A percentile compares a stretch with the other conserved stretches of the same genome.
These are phyloP conservation scores for Corylus americana DNA, from an alignment of 306 rosid species.

Conservation along the genomic window DNA sequence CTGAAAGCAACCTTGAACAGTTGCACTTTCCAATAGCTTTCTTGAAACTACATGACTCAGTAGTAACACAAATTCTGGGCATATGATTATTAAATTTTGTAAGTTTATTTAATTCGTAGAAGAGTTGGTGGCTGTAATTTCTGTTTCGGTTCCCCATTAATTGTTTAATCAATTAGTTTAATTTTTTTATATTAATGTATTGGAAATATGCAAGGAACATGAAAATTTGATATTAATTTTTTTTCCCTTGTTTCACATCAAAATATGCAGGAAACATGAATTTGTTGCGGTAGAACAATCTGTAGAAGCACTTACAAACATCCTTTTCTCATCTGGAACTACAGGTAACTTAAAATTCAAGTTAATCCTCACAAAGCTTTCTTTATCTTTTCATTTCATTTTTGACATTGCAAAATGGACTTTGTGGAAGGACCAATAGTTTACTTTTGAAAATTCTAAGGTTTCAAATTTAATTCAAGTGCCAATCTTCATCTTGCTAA, in stretches of 20 bases:
- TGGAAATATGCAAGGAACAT: conserved; percentile 53
- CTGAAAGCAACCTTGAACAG: neutral
- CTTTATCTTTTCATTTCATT: neutral
- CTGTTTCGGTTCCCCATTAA: neutral
- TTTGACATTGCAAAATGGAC: neutral
- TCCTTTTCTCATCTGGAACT: conserved; percentile 97
- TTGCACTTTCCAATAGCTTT: neutral
- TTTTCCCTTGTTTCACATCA: conserved; percentile 7
- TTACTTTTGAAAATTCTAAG: neutral
- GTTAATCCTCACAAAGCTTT: conserved; percentile 12
- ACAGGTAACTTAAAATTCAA: conserved; percentile 55
- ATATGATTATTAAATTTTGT: neutral
- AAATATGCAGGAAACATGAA: conserved; percentile 67
- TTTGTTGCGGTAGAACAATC: conserved; percentile 70
- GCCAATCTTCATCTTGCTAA: neutral
- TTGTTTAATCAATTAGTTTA: neutral
- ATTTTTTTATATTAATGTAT: neutral
- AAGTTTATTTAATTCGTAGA: neutral
- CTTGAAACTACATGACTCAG: neutral
- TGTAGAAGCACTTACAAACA: conserved; percentile 66
- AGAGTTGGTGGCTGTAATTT: conserved; percentile 8
- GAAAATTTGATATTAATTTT: conserved; percentile 22
- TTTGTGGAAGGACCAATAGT: neutral
- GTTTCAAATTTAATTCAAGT: neutral
- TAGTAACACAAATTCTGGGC: neutral